Evolutionary conservation across 495 filamentous ascomycete genomes (phyloP), one percentile per base, ranked within the genome.

Genomic region (Thermothielavioides terrestris): DNA sequence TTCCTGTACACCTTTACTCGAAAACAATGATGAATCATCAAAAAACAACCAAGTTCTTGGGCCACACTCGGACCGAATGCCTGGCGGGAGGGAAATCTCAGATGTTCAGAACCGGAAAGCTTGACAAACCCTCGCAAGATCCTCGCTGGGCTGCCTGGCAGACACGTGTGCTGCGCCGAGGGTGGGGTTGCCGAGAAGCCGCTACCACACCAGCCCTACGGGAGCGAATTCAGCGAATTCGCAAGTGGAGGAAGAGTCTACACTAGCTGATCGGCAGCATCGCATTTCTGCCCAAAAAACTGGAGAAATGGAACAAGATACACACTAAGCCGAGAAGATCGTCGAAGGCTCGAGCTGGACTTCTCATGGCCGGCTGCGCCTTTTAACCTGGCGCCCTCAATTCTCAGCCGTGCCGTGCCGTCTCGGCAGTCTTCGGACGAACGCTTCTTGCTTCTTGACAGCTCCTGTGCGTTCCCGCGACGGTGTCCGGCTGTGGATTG

Each of bases 1-100:
- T 84, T 81, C 56, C 69, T 86, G 35, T 84, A 80, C 54, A 68
- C 75, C 22, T 77, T 87, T 54, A 77, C 69, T 26, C 52, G 58
- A 26, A 83, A 77, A 58, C 36, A 50, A 44, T 48, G 45, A 48
- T n/a, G 0, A 27, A 22, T 25, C 37, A 22, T 38, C 5, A 30
- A 27, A 8, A 26, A 23, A 20, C 5, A 9, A 34, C 4, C 31
- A 5, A 10, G 10, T 34, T 14, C 10, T 12, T 34, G 4, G 11
- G 10, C 11, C 6, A 6, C 9, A 8, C 45, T 48, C 35, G 45
- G 45, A 39, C 45, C 45, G 45, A 48, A 28, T 39, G 8, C 22
- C 9, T 27, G 32, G 21, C 23, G 25, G 25, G 34, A 39, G 45
- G 45, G 34, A 30, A 48, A 39, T 30, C 15, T 48, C 34, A 5